These are phyloP conservation scores for Dacryopinax primogenitus DNA, from an alignment of 768 basidiomycete species.

Conservation along the genomic window DNA sequence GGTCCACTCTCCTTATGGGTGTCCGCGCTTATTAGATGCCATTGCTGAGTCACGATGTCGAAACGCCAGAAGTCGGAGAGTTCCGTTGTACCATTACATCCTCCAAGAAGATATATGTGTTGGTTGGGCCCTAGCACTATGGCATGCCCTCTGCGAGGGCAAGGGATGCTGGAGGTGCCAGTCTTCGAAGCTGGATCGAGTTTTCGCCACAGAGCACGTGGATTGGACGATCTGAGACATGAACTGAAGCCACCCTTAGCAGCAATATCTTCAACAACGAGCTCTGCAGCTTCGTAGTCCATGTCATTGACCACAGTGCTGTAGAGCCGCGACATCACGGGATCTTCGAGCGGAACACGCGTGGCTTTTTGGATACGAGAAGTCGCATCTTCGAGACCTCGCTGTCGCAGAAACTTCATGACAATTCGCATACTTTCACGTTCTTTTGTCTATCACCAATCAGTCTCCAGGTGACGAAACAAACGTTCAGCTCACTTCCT, in stretches of 20 bases:
- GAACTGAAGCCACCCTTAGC: slow-evolving; percentile 47
- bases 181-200: slow-evolving; percentile 39
- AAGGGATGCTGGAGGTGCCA: slow-evolving; percentile 51
- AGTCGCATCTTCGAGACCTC: slow-evolving; percentile 51
- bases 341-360: slow-evolving; percentile 51
- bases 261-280: slow-evolving; percentile 38
- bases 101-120: slow-evolving; percentile 64
- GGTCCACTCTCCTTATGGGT: slow-evolving; percentile 55
- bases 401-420: slow-evolving; percentile 64
- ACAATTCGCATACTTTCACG: slow-evolving; percentile 50
- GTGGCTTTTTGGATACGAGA: slow-evolving; percentile 44
- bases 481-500: slow-evolving; percentile 40
- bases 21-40: slow-evolving; percentile 46
- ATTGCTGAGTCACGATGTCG: slow-evolving; percentile 43
- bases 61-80: slow-evolving; percentile 74
- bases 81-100: slow-evolving; percentile 60
- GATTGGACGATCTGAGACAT: slow-evolving; percentile 45
- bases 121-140: slow-evolving; percentile 55
- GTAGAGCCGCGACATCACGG: slow-evolving; percentile 53
- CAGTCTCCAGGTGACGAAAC: slow-evolving; percentile 3
- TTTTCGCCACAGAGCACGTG: slow-evolving; percentile 49
- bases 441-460: slow-evolving; percentile 46
- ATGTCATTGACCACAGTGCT: slow-evolving; percentile 52
- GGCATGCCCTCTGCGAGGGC: slow-evolving; percentile 61
- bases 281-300: slow-evolving; percentile 47